A percentile compares a stretch with the other conserved stretches of the same genome.
phyloP scores from a whole-genome alignment of 495 filamentous ascomycete genomes.

The Penicillium taxi region DNA sequence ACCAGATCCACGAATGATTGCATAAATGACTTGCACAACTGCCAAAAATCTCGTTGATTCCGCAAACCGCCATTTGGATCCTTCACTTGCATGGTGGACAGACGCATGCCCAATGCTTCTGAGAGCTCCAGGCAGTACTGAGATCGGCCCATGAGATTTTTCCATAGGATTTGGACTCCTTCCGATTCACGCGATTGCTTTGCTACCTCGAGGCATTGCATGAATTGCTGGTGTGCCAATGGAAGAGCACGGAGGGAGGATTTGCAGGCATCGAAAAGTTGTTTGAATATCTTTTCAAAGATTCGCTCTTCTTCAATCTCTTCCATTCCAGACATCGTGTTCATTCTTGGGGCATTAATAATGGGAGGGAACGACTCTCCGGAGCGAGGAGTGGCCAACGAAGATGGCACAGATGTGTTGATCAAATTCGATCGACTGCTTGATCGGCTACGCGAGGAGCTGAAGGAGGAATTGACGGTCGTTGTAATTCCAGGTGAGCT shows the following conservation, averaged over 20 bases:
- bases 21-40: conserved; percentile 68
- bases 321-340: conserved; percentile 47
- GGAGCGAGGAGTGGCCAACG: conserved; percentile 62
- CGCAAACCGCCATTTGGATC: conserved; percentile 62
- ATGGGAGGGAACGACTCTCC: conserved; percentile 65
- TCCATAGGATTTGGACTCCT: conserved; percentile 57
- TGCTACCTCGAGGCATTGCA: conserved; percentile 38
- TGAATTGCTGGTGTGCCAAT: conserved; percentile 54
- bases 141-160: conserved; percentile 57
- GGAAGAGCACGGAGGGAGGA: conserved; percentile 60
- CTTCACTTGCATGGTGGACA: conserved; percentile 75
- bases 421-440: conserved; percentile 44
- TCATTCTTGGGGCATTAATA: conserved; percentile 32
- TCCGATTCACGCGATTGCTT: conserved; percentile 39
- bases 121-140: conserved; percentile 56
- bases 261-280: conserved; percentile 59
- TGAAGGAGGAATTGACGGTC: conserved; percentile 28
- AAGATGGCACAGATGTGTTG: conserved; percentile 39
- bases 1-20: conserved; percentile 68
- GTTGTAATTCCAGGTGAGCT: conserved; percentile 31
- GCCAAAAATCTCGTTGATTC: conserved; percentile 75
- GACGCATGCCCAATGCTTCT: conserved; percentile 56
- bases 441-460: conserved; percentile 40
- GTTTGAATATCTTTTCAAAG: conserved; percentile 73
- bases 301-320: conserved; percentile 68